Evolutionary conservation across 2,329 filamentous ascomycete genomes (phyloP).

Genomic region (Colletotrichum graminicola): DNA sequence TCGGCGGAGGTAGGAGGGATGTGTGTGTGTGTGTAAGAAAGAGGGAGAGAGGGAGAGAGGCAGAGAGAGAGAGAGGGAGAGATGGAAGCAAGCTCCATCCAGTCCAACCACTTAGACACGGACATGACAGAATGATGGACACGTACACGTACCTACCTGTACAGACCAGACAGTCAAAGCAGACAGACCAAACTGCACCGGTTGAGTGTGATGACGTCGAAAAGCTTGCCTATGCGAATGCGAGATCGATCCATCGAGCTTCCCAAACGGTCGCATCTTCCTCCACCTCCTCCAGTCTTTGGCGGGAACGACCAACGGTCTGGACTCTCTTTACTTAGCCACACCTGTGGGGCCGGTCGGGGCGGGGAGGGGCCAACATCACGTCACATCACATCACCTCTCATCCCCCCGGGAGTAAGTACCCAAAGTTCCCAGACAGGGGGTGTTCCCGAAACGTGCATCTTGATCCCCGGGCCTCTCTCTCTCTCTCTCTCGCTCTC

Average conservation of each 20-base stretch:
- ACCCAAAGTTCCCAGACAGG: slow-evolving; percentile 17
- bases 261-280: background rate
- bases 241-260: background rate
- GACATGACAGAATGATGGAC: background rate
- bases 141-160: background rate
- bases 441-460: slow-evolving; percentile 36
- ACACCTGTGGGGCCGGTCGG: slow-evolving; percentile 19
- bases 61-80: background rate
- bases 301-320: slow-evolving; percentile 26
- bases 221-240: background rate
- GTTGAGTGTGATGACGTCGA: slow-evolving; percentile 26
- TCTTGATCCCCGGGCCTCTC: slow-evolving; percentile 28
- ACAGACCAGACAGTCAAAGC: slow-evolving; percentile 11
- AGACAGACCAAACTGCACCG: background rate
- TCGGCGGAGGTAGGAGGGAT: background rate
- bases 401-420: background rate
- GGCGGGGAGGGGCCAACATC: slow-evolving; percentile 23
- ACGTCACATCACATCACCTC: background rate
- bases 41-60: background rate
- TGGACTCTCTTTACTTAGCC: slow-evolving; percentile 3
- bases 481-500: background rate
- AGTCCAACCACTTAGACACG: background rate
- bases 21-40: background rate
- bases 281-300: slow-evolving; percentile 1
- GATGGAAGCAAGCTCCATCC: background rate